Evolutionary conservation across 257 asterid species (phyloP).

Genomic region (Penstemon newberryi): DNA sequence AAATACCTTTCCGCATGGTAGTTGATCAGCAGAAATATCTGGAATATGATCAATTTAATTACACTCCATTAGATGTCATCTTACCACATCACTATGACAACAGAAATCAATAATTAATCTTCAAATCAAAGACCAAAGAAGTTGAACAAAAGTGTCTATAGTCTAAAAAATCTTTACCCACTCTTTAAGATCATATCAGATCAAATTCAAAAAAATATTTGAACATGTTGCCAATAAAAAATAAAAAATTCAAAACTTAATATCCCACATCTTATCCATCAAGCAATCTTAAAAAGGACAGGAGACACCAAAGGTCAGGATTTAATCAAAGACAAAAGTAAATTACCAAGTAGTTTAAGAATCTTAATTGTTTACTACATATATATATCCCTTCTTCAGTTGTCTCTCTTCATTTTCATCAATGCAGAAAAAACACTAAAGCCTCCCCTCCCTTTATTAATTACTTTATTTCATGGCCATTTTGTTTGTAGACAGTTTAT

Average conservation of each 20-base stretch:
- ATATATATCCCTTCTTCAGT: background rate
- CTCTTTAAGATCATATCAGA: background rate
- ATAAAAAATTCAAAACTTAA: background rate
- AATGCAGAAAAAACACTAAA: conserved; percentile 20
- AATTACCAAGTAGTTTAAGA: conserved; percentile 4
- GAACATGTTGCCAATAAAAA: background rate
- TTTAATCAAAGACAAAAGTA: conserved; percentile 13
- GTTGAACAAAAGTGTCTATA: conserved; percentile 14
- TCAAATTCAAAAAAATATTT: background rate
- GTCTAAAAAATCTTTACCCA: background rate
- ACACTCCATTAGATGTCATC: no score
- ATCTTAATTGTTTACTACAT: background rate
- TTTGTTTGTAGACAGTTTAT: conserved; percentile 34
- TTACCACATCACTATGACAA: background rate
- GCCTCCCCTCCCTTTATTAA: conserved; percentile 3
- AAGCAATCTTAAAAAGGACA: conserved; percentile 8
- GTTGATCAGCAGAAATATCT: background rate
- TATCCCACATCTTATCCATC: conserved; percentile 9
- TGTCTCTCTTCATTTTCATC: no score
- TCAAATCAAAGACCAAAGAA: background rate
- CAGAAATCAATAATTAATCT: background rate
- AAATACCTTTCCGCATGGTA: background rate
- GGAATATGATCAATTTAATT: background rate
- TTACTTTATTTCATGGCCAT: conserved; percentile 33
- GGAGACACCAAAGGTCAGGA: conserved; percentile 13